phyloP scores from a whole-genome alignment of 2,329 filamentous ascomycete genomes.

The Cladophialophora yegresii region DNA sequence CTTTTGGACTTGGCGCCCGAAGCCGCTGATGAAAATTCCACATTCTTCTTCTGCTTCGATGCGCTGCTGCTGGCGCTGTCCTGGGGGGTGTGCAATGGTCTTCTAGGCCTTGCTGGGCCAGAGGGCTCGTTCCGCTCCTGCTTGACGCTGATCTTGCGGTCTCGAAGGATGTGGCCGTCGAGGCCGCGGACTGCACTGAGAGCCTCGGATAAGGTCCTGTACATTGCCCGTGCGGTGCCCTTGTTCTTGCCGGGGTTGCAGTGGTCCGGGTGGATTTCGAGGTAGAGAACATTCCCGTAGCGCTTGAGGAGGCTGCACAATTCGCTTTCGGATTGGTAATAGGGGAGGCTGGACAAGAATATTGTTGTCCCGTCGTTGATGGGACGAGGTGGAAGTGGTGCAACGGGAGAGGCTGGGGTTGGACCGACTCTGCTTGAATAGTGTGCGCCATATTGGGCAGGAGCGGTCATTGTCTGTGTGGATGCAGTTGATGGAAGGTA shows the following conservation, averaged over 20 bases:
- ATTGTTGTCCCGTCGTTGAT: constrained; percentile 28
- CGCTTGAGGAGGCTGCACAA: constrained; percentile 26
- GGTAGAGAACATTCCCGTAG: constrained; percentile 27
- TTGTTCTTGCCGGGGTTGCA: constrained; percentile 28
- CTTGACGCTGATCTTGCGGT: constrained; percentile 26
- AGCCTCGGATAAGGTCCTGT: constrained; percentile 25
- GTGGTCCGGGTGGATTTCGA: constrained; percentile 31
- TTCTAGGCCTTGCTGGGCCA: background rate
- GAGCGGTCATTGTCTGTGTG: background rate
- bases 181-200: constrained; percentile 25
- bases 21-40: background rate
- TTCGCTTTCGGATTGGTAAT: constrained; percentile 27
- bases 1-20: constrained; percentile 2
- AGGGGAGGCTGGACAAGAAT: constrained; percentile 31
- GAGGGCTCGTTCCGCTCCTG: constrained; percentile 14
- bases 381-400: constrained; percentile 5
- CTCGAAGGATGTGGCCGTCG: constrained; percentile 17
- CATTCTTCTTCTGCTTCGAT: constrained; percentile 7
- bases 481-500: background rate
- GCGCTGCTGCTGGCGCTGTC: background rate
- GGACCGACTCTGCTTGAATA: background rate
- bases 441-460: background rate
- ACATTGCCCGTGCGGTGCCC: constrained; percentile 31
- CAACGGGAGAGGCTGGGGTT: background rate
- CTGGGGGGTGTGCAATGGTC: background rate